phyloP scores from a whole-genome alignment of 1,139 yeast species.

The Pichia sp. region DNA sequence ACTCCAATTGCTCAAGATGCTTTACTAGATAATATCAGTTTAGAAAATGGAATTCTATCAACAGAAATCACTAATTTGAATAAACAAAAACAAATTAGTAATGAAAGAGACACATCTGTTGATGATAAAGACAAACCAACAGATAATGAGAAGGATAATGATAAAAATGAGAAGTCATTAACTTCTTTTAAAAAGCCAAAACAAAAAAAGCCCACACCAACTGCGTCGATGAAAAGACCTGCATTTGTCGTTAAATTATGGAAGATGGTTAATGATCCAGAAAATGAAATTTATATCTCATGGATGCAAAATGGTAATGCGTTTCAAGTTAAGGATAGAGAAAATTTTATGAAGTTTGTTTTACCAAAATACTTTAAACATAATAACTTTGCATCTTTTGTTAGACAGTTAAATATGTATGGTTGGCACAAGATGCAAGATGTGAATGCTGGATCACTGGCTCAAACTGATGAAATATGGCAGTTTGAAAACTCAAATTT shows the following conservation, averaged over 20 bases:
- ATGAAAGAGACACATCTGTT: not conserved
- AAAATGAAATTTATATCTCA: conserved; percentile 61
- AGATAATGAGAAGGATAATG: not conserved
- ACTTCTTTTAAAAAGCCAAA: conserved; percentile 22
- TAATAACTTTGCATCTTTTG: conserved; percentile 90
- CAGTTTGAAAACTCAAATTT: conserved; percentile 83
- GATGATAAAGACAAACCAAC: not conserved
- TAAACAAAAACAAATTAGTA: not conserved
- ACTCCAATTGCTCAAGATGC: not conserved
- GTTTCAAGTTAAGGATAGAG: conserved; percentile 79
- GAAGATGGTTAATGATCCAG: conserved; percentile 86
- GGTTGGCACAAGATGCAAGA: conserved; percentile 97
- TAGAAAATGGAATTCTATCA: conserved; percentile 2
- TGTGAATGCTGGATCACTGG: conserved; percentile 59
- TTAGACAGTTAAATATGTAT: conserved; percentile 92
- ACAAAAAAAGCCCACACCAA: conserved; percentile 17
- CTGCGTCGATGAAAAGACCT: conserved; percentile 45
- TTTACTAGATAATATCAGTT: conserved; percentile 4
- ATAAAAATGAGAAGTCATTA: not conserved
- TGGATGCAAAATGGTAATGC: conserved; percentile 87
- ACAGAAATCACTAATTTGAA: not conserved
- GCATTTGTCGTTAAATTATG: conserved; percentile 90
- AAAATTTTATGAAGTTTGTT: conserved; percentile 75
- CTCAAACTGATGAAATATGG: conserved; percentile 56
- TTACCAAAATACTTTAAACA: conserved; percentile 92